A percentile compares a stretch with the other conserved stretches of the same genome.
Evolutionary conservation across 768 basidiomycete genomes (phyloP).

Genomic region (Suillus alpinus): DNA sequence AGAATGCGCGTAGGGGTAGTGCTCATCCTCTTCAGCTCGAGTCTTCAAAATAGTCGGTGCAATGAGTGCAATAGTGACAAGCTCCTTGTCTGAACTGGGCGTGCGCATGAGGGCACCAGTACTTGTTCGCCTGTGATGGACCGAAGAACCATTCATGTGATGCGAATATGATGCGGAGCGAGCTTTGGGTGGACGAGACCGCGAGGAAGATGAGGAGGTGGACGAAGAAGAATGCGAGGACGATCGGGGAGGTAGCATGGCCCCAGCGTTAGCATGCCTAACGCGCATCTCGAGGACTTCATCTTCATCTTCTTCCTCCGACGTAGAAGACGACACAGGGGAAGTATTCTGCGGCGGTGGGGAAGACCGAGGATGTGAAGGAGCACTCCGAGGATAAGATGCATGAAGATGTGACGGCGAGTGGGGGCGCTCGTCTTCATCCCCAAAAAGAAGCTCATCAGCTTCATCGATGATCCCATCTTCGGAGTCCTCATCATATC

Average conservation of each 20-base stretch:
- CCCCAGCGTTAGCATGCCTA: constrained; percentile 21
- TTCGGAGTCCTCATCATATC: constrained; percentile 72
- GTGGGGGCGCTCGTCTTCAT: constrained; percentile 20
- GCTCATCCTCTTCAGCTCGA: constrained; percentile 44
- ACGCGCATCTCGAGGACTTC: constrained; percentile 67
- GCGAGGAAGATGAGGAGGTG: constrained; percentile 19
- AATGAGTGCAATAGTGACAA: constrained; percentile 69
- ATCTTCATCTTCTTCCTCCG: constrained; percentile 47
- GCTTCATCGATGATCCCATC: constrained; percentile 50
- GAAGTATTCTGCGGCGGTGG: constrained; percentile 19
- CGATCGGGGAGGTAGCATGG: constrained; percentile 32
- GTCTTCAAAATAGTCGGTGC: constrained; percentile 88
- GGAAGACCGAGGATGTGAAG: constrained; percentile 15
- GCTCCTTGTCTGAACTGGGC: constrained; percentile 42
- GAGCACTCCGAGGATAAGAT: constrained; percentile 19
- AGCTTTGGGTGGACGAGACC: constrained; percentile 27
- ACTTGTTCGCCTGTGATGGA: constrained; percentile 30
- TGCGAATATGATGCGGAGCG: constrained; percentile 28
- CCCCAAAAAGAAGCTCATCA: constrained; percentile 33
- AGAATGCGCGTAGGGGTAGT: constrained; percentile 10
- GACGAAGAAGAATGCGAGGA: constrained; percentile 38
- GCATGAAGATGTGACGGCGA: constrained; percentile 2
- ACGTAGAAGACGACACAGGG: constrained; percentile 31
- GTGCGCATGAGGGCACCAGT: constrained; percentile 40
- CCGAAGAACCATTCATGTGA: constrained; percentile 16